phyloP scores from a whole-genome alignment of 2,329 filamentous ascomycete genomes.

The Penicillium sp. region DNA sequence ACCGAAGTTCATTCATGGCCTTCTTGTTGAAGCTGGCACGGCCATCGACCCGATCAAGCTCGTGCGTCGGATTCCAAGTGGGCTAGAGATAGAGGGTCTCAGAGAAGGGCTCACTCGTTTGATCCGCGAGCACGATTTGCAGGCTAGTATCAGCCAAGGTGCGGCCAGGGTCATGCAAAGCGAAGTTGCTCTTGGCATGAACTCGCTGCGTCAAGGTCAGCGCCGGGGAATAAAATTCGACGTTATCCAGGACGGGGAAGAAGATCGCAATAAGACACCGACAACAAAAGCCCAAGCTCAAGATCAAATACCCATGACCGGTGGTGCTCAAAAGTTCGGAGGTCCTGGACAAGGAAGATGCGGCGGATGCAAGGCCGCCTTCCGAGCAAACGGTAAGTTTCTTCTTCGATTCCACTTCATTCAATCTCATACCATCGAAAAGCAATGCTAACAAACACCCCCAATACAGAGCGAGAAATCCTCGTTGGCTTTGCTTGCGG shows the following conservation, averaged over 20 bases:
- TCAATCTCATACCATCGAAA: neutral
- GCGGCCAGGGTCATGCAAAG: constrained; percentile 82
- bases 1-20: constrained; percentile 84
- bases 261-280: constrained; percentile 12
- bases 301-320: constrained; percentile 11
- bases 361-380: constrained; percentile 40
- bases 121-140: constrained; percentile 93
- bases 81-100: constrained; percentile 86
- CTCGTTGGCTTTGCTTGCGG: constrained; percentile 68
- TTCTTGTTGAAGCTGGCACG: constrained; percentile 91
- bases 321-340: constrained; percentile 6
- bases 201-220: constrained; percentile 73
- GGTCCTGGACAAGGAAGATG: constrained; percentile 32
- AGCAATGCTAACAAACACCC: neutral
- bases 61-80: constrained; percentile 85
- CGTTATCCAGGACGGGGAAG: constrained; percentile 48
- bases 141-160: constrained; percentile 86
- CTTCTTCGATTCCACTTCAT: neutral
- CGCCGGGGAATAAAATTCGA: constrained; percentile 87
- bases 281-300: constrained; percentile 15
- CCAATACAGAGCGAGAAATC: constrained; percentile 50
- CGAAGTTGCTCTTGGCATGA: constrained; percentile 83
- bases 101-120: constrained; percentile 85
- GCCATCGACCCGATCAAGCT: constrained; percentile 89
- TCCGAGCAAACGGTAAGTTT: constrained; percentile 40